A percentile compares a stretch with the other conserved stretches of the same genome.
Evolutionary conservation across 805 yeast species (phyloP).

Genomic region (Wickerhamomyces strasburgensis): DNA sequence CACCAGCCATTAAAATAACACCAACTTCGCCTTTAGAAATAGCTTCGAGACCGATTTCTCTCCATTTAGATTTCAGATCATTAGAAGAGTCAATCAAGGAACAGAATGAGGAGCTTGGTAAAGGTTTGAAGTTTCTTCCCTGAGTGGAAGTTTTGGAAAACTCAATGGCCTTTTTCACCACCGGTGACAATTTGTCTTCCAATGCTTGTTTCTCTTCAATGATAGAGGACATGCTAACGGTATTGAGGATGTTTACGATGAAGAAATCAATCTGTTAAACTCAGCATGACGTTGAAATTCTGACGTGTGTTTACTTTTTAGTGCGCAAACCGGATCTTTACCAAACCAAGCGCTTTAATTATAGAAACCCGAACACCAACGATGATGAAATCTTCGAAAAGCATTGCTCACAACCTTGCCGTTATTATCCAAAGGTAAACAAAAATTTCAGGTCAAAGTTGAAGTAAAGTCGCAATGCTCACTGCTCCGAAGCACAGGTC

Average conservation of each 20-base stretch:
- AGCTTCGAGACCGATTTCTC: slow-evolving; percentile 55
- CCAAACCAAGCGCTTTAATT: too few relatives aligned
- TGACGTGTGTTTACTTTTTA: too few relatives aligned
- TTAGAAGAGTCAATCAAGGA: slow-evolving; percentile 35
- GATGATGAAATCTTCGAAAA: too few relatives aligned
- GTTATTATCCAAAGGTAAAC: not conserved
- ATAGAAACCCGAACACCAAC: too few relatives aligned
- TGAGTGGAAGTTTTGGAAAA: slow-evolving; percentile 27
- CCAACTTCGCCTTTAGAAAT: slow-evolving; percentile 74
- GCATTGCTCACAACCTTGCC: not conserved
- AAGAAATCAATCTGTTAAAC: too few relatives aligned
- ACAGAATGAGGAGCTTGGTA: slow-evolving; percentile 48
- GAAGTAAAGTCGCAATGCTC: not conserved
- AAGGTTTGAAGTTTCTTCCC: slow-evolving; percentile 34
- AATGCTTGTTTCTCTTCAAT: slow-evolving; percentile 11
- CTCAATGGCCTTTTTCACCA: slow-evolving; percentile 37
- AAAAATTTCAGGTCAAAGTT: not conserved
- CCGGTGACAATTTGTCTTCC: slow-evolving; percentile 21
- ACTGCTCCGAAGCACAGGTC: too few relatives aligned
- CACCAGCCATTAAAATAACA: slow-evolving; percentile 93
- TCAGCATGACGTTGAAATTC: too few relatives aligned
- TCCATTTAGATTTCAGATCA: slow-evolving; percentile 21
- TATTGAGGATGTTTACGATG: too few relatives aligned
- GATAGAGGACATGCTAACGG: slow-evolving; percentile 10
- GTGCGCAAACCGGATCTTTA: too few relatives aligned